Evolutionary conservation across 129 eudicot species (phyloP).

Genomic region (Flaveria bidentis): DNA sequence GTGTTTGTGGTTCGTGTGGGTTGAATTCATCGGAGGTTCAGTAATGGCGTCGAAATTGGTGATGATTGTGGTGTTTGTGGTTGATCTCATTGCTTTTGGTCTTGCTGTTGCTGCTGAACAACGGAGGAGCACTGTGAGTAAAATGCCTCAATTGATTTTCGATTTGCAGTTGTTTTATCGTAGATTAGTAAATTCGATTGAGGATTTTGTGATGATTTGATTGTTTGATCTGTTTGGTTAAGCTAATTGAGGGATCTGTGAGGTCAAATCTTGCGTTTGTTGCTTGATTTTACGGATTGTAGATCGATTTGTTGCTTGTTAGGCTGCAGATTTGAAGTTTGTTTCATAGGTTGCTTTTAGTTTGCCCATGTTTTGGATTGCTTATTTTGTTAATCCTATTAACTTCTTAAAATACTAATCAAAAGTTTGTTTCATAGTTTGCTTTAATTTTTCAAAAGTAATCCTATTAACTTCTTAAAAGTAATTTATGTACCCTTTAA

Average conservation of each 20-base stretch:
- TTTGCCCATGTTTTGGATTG: too few relatives aligned
- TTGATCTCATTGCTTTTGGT: slow-evolving; percentile 71
- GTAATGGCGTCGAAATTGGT: slow-evolving; percentile 66
- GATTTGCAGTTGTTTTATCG: not conserved
- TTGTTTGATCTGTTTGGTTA: not conserved
- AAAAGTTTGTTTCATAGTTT: too few relatives aligned
- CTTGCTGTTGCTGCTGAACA: slow-evolving; percentile 85
- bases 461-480: too few relatives aligned
- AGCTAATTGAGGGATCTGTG: not conserved
- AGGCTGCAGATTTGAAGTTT: too few relatives aligned
- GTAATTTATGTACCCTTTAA: too few relatives aligned
- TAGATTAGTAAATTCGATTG: not conserved
- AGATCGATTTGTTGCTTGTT: not conserved
- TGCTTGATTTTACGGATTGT: not conserved
- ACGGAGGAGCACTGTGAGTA: slow-evolving; percentile 67
- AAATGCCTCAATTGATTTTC: not conserved
- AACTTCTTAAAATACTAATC: too few relatives aligned
- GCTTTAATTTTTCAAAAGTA: too few relatives aligned
- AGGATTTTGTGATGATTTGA: not conserved
- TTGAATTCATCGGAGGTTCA: slow-evolving; percentile 4
- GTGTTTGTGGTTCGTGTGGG: not conserved
- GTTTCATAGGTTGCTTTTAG: too few relatives aligned
- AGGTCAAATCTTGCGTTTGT: not conserved
- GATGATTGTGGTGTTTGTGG: slow-evolving; percentile 38
- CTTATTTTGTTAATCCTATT: too few relatives aligned